Percentiles rank a stretch among this genome's conserved stretches.
Evolutionary conservation across 2,329 filamentous ascomycete genomes (phyloP).

Genomic region (Claviceps citrina): DNA sequence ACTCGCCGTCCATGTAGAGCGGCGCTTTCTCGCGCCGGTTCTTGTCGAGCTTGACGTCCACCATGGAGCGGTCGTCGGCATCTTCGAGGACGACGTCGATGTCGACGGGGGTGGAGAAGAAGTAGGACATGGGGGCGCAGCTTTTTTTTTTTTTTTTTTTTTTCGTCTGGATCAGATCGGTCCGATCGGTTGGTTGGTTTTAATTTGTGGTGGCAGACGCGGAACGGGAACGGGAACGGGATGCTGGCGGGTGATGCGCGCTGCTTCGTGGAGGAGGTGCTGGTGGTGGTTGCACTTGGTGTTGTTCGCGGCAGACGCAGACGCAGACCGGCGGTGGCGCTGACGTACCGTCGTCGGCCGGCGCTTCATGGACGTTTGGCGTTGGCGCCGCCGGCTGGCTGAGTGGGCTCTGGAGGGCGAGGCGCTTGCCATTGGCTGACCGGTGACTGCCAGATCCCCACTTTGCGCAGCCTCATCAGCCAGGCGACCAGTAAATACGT

Average conservation of each 20-base stretch:
- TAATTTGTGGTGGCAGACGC: background rate
- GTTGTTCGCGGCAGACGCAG: background rate
- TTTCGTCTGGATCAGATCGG: too few relatives aligned
- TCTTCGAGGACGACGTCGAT: slow-evolving; percentile 97
- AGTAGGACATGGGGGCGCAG: slow-evolving; percentile 72
- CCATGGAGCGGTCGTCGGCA: slow-evolving; percentile 81
- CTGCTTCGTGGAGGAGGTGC: background rate
- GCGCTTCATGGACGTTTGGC: background rate
- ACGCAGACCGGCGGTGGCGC: slow-evolving; percentile 9
- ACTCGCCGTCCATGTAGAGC: slow-evolving; percentile 95
- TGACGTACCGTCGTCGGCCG: slow-evolving; percentile 16
- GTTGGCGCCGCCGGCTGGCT: background rate
- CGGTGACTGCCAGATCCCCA: too few relatives aligned
- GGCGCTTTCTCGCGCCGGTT: slow-evolving; percentile 92
- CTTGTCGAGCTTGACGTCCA: slow-evolving; percentile 98
- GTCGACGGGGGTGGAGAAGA: slow-evolving; percentile 95
- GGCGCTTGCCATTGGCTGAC: too few relatives aligned
- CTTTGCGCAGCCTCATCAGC: too few relatives aligned
- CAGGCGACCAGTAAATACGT: too few relatives aligned
- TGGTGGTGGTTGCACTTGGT: background rate
- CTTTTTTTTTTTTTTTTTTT: too few relatives aligned
- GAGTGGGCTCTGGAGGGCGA: too few relatives aligned
- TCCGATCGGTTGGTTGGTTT: too few relatives aligned
- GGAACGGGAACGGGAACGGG: too few relatives aligned
- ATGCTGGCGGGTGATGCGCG: background rate